Evolutionary conservation across 2,329 filamentous ascomycete species (phyloP).

Genomic region (Claviceps spartinae): DNA sequence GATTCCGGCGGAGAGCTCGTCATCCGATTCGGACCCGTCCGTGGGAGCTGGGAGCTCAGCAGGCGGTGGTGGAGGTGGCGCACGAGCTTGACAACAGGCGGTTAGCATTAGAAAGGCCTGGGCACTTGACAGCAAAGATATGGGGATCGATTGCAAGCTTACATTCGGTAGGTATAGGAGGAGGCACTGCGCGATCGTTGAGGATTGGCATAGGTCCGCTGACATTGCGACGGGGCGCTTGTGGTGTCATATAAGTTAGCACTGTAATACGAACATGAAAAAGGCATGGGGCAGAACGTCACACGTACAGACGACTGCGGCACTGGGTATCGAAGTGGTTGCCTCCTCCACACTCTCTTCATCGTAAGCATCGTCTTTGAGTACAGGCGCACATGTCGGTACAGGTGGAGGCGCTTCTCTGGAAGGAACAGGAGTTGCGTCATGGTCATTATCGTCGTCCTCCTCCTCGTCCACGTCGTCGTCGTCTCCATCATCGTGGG

Average conservation of each 20-base stretch:
- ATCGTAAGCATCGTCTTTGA: constrained; percentile 15
- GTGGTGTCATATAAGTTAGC: constrained; percentile 15
- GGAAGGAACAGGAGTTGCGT: constrained; percentile 7
- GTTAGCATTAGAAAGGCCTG: background rate
- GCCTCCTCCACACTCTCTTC: constrained; percentile 24
- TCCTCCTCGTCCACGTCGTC: background rate
- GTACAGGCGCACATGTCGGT: constrained; percentile 11
- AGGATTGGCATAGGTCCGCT: constrained; percentile 32
- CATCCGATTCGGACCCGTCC: constrained; percentile 75
- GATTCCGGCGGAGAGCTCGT: constrained; percentile 56
- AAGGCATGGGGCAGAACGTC: background rate
- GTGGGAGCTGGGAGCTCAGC: constrained; percentile 49
- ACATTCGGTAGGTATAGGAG: constrained; percentile 48
- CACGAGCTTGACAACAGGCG: constrained; percentile 40
- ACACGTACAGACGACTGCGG: constrained; percentile 10
- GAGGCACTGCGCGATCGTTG: constrained; percentile 38
- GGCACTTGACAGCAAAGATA: background rate
- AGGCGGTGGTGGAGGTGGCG: constrained; percentile 40
- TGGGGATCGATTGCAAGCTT: constrained; percentile 18
- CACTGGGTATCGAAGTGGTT: constrained; percentile 20
- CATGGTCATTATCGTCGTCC: constrained; percentile 1
- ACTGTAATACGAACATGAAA: background rate
- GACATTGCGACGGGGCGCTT: constrained; percentile 21
- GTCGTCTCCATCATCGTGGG: background rate
- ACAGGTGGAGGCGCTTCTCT: constrained; percentile 17